phyloP scores from a whole-genome alignment of 345 rosid species.

The Acer campestre region DNA sequence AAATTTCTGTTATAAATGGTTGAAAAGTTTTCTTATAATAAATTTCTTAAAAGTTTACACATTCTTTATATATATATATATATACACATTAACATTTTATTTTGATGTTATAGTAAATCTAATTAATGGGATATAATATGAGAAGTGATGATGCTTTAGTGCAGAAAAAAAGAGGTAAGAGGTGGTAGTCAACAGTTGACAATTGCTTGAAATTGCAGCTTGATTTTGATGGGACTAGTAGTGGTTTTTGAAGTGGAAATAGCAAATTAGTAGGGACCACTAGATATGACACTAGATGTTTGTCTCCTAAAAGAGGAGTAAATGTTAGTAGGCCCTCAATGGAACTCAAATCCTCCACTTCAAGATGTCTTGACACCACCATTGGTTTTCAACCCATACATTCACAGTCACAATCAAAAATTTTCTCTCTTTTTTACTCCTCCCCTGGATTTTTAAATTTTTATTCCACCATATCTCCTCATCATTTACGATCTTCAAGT shows the following conservation, averaged over 20 bases:
- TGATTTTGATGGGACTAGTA: background rate
- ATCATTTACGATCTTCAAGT: no score
- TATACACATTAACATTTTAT: no score
- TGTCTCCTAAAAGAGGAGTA: slow-evolving; percentile 15
- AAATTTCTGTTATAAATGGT: no score
- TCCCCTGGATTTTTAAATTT: no score
- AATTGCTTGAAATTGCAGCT: slow-evolving; percentile 6
- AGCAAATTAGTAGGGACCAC: slow-evolving; percentile 6
- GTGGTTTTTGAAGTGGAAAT: background rate
- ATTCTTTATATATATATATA: no score
- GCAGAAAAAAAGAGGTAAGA: background rate
- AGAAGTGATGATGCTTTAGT: background rate
- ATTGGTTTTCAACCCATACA: background rate
- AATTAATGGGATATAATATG: no score
- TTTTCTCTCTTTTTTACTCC: no score
- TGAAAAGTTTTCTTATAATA: no score
- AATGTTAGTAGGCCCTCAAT: background rate
- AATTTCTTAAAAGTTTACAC: no score
- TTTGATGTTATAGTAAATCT: no score
- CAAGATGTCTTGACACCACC: background rate
- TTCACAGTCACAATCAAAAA: background rate
- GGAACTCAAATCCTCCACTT: background rate
- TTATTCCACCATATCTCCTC: no score
- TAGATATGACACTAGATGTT: slow-evolving; percentile 1
- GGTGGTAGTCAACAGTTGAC: background rate